Evolutionary conservation across 176 grass and related monocot genomes (phyloP).

Genomic region (Bothriochloa decipiens): DNA sequence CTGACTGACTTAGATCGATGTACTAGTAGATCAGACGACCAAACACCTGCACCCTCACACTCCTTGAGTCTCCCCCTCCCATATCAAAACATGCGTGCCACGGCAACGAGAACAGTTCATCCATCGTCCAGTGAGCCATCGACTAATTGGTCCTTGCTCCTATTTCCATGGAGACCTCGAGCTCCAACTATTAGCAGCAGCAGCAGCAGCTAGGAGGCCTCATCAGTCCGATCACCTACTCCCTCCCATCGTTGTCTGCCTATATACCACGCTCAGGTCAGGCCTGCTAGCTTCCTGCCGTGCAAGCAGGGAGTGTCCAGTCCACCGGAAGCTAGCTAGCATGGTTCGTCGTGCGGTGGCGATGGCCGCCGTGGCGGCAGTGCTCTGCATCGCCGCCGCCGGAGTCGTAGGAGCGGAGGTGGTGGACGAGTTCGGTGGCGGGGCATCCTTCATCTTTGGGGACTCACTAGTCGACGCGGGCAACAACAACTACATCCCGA

Average conservation of each 20-base stretch:
- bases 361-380: not conserved
- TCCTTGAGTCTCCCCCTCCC: not conserved
- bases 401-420: not conserved
- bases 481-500: conserved; percentile 90
- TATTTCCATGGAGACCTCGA: not conserved
- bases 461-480: conserved; percentile 95
- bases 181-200: not conserved
- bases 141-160: not conserved
- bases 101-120: not conserved
- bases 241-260: not conserved
- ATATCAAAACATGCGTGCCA: conserved; percentile 5
- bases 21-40: conserved; percentile 32
- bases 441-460: conserved; percentile 93
- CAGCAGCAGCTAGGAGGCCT: too few relatives aligned
- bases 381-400: conserved; percentile 31
- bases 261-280: conserved; percentile 9
- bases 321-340: not conserved
- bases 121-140: not conserved
- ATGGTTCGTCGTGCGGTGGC: not conserved
- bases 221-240: not conserved
- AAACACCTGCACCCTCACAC: not conserved
- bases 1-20: not conserved
- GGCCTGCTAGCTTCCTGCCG: not conserved
- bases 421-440: conserved; percentile 24
- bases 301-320: not conserved